Evolutionary conservation across 768 basidiomycete species (phyloP).

Genomic region (Xerocomellus dryophilus): DNA sequence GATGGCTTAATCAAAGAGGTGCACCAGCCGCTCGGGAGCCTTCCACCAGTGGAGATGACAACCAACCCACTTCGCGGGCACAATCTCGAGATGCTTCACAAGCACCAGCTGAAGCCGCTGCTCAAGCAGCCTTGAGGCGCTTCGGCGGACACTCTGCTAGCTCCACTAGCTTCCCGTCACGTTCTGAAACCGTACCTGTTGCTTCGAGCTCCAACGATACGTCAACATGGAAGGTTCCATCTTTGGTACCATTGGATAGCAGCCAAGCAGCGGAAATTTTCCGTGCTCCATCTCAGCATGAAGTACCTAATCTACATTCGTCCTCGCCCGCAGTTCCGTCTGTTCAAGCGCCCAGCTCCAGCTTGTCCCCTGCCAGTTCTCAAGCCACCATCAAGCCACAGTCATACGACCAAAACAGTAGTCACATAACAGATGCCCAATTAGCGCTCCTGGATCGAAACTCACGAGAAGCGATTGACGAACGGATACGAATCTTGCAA

Average conservation of each 20-base stretch:
- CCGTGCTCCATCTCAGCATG: background rate
- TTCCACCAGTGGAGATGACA: background rate
- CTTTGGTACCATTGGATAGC: conserved; percentile 26
- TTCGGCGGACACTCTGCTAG: conserved; percentile 22
- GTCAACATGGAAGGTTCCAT: conserved; percentile 23
- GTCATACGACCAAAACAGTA: conserved; percentile 37
- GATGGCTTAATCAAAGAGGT: conserved; percentile 24
- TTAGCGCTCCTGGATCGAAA: conserved; percentile 60
- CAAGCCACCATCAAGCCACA: background rate
- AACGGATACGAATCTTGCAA: conserved; percentile 75
- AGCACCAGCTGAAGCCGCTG: conserved; percentile 55
- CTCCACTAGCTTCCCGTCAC: conserved; percentile 4
- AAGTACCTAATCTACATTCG: conserved; percentile 7
- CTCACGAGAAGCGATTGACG: conserved; percentile 81
- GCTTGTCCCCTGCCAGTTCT: background rate
- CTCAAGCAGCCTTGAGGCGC: conserved; percentile 63
- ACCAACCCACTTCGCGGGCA: conserved; percentile 7
- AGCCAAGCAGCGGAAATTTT: background rate
- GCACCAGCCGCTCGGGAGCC: conserved; percentile 8
- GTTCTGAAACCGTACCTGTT: conserved; percentile 3
- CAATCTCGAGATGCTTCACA: conserved; percentile 11
- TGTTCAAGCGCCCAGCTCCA: background rate
- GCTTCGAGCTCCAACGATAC: conserved; percentile 8
- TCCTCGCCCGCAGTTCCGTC: conserved; percentile 4
- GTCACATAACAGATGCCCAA: conserved; percentile 46